Percentiles rank a stretch among this genome's conserved stretches.
Conservation (phyloP, 2,329 filamentous ascomycete genomes). For the Colletotrichum falcatum region DNA sequence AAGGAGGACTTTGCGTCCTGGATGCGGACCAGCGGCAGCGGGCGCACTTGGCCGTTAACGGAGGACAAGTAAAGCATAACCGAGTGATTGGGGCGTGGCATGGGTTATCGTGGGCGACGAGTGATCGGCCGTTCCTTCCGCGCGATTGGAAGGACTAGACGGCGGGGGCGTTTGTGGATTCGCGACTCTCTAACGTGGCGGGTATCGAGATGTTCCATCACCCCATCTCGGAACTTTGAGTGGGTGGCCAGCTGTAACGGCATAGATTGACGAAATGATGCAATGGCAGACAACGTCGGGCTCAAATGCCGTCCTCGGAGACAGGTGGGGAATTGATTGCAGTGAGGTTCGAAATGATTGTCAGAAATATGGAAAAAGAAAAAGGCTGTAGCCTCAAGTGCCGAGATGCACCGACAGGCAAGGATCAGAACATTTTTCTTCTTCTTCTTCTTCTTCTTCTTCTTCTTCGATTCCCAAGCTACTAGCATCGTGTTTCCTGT, state of each 20-base stretch:
- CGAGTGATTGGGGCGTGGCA: neutral
- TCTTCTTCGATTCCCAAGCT: neutral
- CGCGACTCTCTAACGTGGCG: neutral
- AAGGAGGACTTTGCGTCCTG: conserved; percentile 50
- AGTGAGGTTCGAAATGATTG: neutral
- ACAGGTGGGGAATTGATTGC: neutral
- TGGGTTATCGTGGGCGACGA: neutral
- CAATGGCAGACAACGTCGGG: neutral
- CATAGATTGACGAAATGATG: neutral
- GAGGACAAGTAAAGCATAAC: conserved; percentile 19
- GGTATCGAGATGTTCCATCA: neutral
- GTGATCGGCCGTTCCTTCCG: neutral
- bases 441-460: neutral
- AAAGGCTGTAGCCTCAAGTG: neutral
- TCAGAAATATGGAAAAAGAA: neutral
- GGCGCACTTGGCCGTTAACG: conserved; percentile 2
- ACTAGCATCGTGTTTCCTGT: neutral
- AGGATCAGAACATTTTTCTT: neutral
- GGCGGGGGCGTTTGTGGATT: neutral
- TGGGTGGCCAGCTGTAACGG: neutral
- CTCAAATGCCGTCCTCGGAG: accelerated
- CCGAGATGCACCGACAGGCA: too few relatives aligned
- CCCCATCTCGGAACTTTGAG: neutral
- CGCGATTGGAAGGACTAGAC: too few relatives aligned
- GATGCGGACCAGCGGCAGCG: neutral